Base-by-base conservation (phyloP, 495 filamentous ascomycete genomes). In the Lindgomyces ingoldianus region DNA sequence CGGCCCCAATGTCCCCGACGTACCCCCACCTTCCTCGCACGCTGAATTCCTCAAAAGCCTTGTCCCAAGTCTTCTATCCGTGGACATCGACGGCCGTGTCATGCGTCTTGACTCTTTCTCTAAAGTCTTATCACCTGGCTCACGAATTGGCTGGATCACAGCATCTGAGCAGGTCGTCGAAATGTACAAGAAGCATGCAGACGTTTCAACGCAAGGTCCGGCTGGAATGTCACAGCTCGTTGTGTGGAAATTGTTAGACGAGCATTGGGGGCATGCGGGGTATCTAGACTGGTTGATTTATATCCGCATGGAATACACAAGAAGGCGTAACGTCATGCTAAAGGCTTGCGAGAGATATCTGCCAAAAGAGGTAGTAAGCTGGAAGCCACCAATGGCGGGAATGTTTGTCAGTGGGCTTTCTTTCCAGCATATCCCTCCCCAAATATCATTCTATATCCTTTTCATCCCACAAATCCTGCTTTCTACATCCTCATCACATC, bases 211-310 rank as follows among this genome's bases (percentile, higher is more conserved):
- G 50, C 94, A 98, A 72, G 89, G 91, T 47, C 91, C 94, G 0
- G 85, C 84, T 69, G 95, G 94, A 26, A 77, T 94, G 55, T 84
- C 88, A 1, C 94, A 98, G 76, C 77, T 94, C 22, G 77, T 93
- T 8, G 74, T 98, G 57, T 93, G 86, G 78, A 96, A 94, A 76
- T 81, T 98, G 60, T 79, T 98, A 8, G 94, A 98, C 57, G 92
- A 96, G 74, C 82, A 85, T 52, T 98, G 94, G 94, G 94, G 93
- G 22, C 94, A 98, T 72, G 79, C 80, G n/a, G 94, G 95, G 0
- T 98, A 90, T 72, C 70, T 98, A 11, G 82, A 89, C 68, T 98
- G 94, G 94, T 76, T 98, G 72, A 90, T 96, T 67, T 78, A 90
- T 69, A 74, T 98, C 52, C 82, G 91, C n/a, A 73, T 87, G 72